Base-by-base conservation (phyloP, 768 basidiomycete genomes). In the Boletus vermiculosoides region DNA sequence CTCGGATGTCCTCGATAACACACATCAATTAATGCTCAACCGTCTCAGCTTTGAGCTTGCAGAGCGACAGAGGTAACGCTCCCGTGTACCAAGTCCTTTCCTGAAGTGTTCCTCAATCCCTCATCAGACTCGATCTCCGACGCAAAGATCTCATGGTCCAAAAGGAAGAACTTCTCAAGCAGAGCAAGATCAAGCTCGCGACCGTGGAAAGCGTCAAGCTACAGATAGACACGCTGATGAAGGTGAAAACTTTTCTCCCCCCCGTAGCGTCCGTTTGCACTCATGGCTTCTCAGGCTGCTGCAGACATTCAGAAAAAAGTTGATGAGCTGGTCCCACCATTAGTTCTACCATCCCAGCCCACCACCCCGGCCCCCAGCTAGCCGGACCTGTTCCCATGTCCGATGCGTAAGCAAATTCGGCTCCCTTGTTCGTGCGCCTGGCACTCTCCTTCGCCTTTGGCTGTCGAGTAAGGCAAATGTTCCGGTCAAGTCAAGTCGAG, bases 11-110 rank as follows among this genome's bases (percentile, higher is more conserved):
- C 74, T 88, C 44, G 74, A 80, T 16, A 82, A 90, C 65, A 80
- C 86, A 39, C 93, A 94, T 72, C 86, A 91, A 61, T 80, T 94
- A 39, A 92, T 94, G 89, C 82, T 94, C 59, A 92, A 86, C 66
- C 85, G 92, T 51, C 78, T 95, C 44, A 87, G 84, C 69, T 94
- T 94, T 63, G 93, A 95, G 72, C 84, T 94, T 34, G 83, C 82
- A 33, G 93, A 94, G 75, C 87, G 93, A 51, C 89, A 94, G 75
- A 82, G 93, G 93, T 92, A 67, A 76, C 61, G 40, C 22, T 30
- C 9, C 5, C 20, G 3, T 28, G 23, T 41, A 44, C 41, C 59
- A 58, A 36, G 54, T 56, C 37, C 54, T 34, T 47, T 42, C 12
- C 4, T 50, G 52, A 45, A 54, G 44, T 37, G 39, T 56, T 25